Percentiles rank a stretch among this genome's conserved stretches.
These are phyloP conservation scores for Begonia masoniana DNA, from an alignment of 306 rosid species.

Conservation along the genomic window DNA sequence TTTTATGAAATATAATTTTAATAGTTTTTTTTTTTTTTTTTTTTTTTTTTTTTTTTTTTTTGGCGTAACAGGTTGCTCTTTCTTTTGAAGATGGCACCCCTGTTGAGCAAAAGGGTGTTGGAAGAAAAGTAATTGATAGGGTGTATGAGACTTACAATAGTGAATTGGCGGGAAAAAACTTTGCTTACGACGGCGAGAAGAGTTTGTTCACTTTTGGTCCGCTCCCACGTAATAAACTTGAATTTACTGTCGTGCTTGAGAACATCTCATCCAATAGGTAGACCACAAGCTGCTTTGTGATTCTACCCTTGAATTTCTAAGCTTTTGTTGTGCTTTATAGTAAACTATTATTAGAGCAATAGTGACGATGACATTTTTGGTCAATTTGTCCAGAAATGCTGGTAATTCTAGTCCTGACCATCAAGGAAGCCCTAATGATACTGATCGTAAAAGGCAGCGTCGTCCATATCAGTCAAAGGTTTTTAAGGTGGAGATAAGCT, in stretches of 20 bases:
- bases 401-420: slow-evolving; percentile 51
- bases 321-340: neutral
- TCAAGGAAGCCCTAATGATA: slow-evolving; percentile 40
- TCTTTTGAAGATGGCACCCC: slow-evolving; percentile 84
- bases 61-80: slow-evolving; percentile 45
- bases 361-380: too few relatives aligned
- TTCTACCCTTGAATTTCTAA: neutral
- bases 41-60: slow-evolving; percentile 2
- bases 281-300: neutral
- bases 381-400: slow-evolving; percentile 28
- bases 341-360: neutral
- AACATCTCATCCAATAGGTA: slow-evolving; percentile 54
- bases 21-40: slow-evolving; percentile 3
- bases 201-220: slow-evolving; percentile 81
- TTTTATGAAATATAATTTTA: neutral
- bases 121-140: slow-evolving; percentile 59
- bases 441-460: slow-evolving; percentile 61
- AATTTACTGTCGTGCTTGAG: slow-evolving; percentile 72
- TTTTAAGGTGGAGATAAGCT: slow-evolving; percentile 64
- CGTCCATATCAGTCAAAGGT: slow-evolving; percentile 52
- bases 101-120: slow-evolving; percentile 72
- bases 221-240: slow-evolving; percentile 70
- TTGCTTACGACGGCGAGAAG: slow-evolving; percentile 91
- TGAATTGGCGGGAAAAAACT: slow-evolving; percentile 61
- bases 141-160: slow-evolving; percentile 67